Evolutionary conservation across 331 rosid genomes (phyloP).

Genomic region (Dryas integrifolia): DNA sequence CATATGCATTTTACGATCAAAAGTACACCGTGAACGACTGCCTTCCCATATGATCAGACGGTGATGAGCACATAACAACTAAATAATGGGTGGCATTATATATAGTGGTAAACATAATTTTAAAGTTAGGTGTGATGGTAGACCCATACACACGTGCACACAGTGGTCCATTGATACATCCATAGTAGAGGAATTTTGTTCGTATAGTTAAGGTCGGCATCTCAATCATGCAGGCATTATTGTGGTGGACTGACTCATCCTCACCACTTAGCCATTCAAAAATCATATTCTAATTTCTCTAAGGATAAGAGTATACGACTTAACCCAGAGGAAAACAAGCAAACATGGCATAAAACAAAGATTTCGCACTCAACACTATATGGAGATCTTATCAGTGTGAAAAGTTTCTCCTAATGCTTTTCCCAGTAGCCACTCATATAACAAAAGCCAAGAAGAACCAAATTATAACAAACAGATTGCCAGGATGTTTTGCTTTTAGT

Average conservation of each 20-base stretch:
- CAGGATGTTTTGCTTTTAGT: neutral
- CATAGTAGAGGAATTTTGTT: conserved; percentile 57
- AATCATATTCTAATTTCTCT: conserved; percentile 23
- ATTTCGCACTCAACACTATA: conserved; percentile 47
- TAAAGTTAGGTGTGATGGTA: conserved; percentile 30
- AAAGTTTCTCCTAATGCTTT: conserved; percentile 26
- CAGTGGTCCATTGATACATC: conserved; percentile 55
- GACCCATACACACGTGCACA: conserved; percentile 82
- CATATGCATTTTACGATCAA: too few species aligned
- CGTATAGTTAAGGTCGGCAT: conserved; percentile 59
- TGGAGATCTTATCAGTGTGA: conserved; percentile 21
- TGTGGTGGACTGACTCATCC: conserved; percentile 49
- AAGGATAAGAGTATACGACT: conserved; percentile 24
- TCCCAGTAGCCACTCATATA: conserved; percentile 40
- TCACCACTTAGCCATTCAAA: conserved; percentile 42
- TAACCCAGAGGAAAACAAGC: conserved; percentile 15
- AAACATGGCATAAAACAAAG: conserved; percentile 48
- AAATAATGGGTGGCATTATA: neutral
- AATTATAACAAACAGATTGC: neutral
- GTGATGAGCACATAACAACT: neutral
- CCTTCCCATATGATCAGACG: neutral
- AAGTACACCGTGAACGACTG: too few species aligned
- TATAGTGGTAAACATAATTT: neutral
- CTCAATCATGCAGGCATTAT: conserved; percentile 73
- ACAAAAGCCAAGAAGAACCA: conserved; percentile 23